phyloP scores from a whole-genome alignment of 768 basidiomycete species.

The Hericium erinaceus region DNA sequence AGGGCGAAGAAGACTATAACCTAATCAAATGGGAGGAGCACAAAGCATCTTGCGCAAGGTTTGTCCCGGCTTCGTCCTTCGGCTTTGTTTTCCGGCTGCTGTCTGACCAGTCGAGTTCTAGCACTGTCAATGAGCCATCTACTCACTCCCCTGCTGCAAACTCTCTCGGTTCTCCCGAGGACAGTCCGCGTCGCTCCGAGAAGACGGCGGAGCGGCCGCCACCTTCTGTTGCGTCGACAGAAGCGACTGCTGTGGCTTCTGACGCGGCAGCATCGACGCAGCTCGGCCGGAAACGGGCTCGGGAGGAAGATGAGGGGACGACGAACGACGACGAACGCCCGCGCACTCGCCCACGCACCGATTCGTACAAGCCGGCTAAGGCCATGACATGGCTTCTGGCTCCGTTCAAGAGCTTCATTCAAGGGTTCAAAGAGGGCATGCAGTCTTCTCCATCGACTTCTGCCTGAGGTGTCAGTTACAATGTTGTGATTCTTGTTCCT shows the following conservation, averaged over 20 bases:
- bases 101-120: no score
- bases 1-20: slow-evolving; percentile 48
- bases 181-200: slow-evolving; percentile 3
- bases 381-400: slow-evolving; percentile 8
- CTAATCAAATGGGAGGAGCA: slow-evolving; percentile 55
- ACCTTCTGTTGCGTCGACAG: slow-evolving; percentile 23
- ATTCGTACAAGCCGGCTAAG: slow-evolving; percentile 32
- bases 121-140: no score
- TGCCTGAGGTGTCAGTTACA: background rate
- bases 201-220: slow-evolving; percentile 13
- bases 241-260: slow-evolving; percentile 30
- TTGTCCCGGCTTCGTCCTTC: slow-evolving; percentile 9
- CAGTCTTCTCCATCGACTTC: background rate
- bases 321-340: slow-evolving; percentile 33
- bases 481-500: slow-evolving; percentile 1
- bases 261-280: slow-evolving; percentile 17
- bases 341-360: slow-evolving; percentile 43
- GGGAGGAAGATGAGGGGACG: slow-evolving; percentile 26
- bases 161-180: background rate
- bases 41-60: slow-evolving; percentile 41
- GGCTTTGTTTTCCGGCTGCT: no score
- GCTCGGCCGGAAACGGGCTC: slow-evolving; percentile 37
- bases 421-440: slow-evolving; percentile 10
- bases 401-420: slow-evolving; percentile 12
- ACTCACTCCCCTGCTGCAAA: background rate